Base-by-base conservation (phyloP, 495 filamentous ascomycete species). In the Articulospora tetracladia region DNA sequence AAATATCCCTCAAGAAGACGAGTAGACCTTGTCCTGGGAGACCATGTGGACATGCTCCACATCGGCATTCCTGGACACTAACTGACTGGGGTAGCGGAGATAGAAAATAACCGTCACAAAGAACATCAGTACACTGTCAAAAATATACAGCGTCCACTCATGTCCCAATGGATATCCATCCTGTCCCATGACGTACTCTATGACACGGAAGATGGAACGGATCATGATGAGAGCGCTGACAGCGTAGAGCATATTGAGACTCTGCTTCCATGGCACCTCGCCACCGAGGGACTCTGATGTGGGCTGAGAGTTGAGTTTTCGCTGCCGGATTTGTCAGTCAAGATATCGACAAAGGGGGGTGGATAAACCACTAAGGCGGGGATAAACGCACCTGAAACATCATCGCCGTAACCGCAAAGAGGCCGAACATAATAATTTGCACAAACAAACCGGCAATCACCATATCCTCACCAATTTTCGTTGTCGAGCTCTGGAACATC, bases 111-210 rank as follows among this genome's bases (percentile, higher is more conserved):
- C 59, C 68, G 82, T 78, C 19, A 78, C 80, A 0, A 67, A 7
- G 23, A 83, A 63, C 85, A 91, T 89, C 46, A 83, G 62, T 46
- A 76, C 48, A 15, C 77, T 72, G 66, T 91, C 86, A 60, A 89
- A 88, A 2, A 85, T 64, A 64, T 88, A 90, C 54, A 89, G 65
- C 58, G 80, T 82, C 51, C 75, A 78, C 70, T 90, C 86, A 41
- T 83, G 74, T 19, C 53, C 64, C 60, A 86, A 66, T 26, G 74
- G 54, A 59, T 77, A 77, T 2, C 84, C 83, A 12, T 76, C 71
- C 34, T 78, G 68, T 0, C 87, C 86, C 67, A 82, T 71, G 0
- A 79, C 23, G 57, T 85, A 91, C 72, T 90, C 88, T 13, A 86
- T 70, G 20, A 86, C 74, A 24, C 87, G 77, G 63, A 88, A 82